Conservation (phyloP, 2,329 filamentous ascomycete species). For the Fusarium nematophilum region DNA sequence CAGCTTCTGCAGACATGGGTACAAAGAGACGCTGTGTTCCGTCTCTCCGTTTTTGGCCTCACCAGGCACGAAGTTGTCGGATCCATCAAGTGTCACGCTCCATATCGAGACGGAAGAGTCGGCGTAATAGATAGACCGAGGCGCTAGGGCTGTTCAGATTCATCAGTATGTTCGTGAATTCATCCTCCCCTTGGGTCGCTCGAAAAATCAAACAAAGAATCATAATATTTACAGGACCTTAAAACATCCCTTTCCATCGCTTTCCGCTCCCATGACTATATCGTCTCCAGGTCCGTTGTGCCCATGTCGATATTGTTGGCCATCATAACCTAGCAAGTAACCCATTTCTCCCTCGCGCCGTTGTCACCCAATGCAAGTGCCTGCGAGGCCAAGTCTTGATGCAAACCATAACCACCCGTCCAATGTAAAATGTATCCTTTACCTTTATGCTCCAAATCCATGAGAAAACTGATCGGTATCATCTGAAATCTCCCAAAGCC, state of each 20-base stretch:
- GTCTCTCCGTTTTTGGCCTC: background rate
- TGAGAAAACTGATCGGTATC: conserved; percentile 24
- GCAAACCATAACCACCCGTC: conserved; percentile 21
- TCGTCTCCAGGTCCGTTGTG: too few relatives aligned
- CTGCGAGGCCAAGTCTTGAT: conserved; percentile 36
- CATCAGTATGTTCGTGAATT: conserved; percentile 31
- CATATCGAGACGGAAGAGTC: background rate
- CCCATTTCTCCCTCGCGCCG: conserved; percentile 22
- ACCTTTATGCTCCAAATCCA: conserved; percentile 20
- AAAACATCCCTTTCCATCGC: background rate
- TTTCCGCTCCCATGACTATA: too few relatives aligned
- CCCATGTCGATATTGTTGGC: too few relatives aligned
- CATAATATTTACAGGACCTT: conserved; percentile 23
- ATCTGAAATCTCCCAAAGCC: conserved; percentile 4
- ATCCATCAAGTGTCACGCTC: too few relatives aligned
- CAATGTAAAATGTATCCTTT: conserved; percentile 20
- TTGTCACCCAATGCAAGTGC: conserved; percentile 32
- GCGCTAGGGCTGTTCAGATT: too few relatives aligned
- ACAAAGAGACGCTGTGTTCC: conserved; percentile 1
- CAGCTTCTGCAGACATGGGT: conserved; percentile 12
- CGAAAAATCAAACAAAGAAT: conserved; percentile 19
- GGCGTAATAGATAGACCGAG: background rate
- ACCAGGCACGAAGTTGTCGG: too few relatives aligned
- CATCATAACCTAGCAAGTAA: conserved; percentile 8
- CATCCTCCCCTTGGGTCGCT: conserved; percentile 8